phyloP scores from a whole-genome alignment of 2,329 filamentous ascomycete species.

The Colletotrichum ledebouriae region DNA sequence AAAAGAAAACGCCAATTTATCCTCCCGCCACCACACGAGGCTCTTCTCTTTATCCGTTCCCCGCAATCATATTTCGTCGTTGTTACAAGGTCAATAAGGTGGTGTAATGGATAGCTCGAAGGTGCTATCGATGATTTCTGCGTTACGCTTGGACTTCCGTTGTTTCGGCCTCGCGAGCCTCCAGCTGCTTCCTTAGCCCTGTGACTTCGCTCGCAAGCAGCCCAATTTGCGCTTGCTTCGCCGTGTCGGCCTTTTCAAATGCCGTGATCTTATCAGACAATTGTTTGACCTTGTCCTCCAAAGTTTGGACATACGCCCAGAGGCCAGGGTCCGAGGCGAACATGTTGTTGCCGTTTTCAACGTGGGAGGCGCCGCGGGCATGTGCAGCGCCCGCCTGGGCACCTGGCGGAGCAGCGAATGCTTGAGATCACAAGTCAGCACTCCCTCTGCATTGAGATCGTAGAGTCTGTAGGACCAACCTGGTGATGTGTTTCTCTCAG shows the following conservation, averaged over 20 bases:
- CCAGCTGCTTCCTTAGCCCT: conserved; percentile 50
- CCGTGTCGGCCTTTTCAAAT: conserved; percentile 57
- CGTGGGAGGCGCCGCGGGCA: conserved; percentile 60
- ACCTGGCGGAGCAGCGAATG: conserved; percentile 37
- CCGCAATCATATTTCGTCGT: conserved; percentile 39
- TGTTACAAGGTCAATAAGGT: conserved; percentile 41
- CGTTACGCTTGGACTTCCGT: conserved; percentile 33
- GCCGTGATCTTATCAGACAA: conserved; percentile 56
- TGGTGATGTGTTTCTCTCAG: conserved; percentile 67
- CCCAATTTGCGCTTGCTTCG: conserved; percentile 53
- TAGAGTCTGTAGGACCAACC: conserved; percentile 25
- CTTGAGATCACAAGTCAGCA: conserved; percentile 21
- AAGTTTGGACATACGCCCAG: conserved; percentile 78
- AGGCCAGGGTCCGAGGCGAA: conserved; percentile 75
- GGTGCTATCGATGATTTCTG: conserved; percentile 17
- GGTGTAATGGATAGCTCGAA: conserved; percentile 31
- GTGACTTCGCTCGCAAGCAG: conserved; percentile 54
- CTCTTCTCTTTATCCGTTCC: conserved; percentile 12
- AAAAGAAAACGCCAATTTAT: conserved; percentile 34
- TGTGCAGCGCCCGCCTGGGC: conserved; percentile 44
- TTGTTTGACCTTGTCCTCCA: conserved; percentile 72
- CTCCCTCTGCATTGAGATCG: neutral
- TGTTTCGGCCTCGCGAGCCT: conserved; percentile 43
- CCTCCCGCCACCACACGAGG: conserved; percentile 28
- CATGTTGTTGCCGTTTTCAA: conserved; percentile 75